Evolutionary conservation across 1,284 basidiomycete species (phyloP), one percentile per base, ranked within the genome.

Genomic region (Trametes pubescens): DNA sequence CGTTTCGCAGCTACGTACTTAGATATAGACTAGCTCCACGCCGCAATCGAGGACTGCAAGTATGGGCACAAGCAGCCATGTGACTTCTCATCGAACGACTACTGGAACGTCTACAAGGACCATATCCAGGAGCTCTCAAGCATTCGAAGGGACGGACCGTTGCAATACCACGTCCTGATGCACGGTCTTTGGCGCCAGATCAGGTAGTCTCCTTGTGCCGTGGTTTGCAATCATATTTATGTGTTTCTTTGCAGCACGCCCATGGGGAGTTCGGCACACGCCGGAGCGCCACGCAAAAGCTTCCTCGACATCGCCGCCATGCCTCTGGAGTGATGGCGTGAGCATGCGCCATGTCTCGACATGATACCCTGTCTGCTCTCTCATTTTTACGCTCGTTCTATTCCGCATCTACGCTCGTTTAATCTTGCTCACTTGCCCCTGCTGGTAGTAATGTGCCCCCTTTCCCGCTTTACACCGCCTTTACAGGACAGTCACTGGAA

Each of bases 41-140:
- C 58, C 5, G 51, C 51, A 1, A 59, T 59, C 22, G 51, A 53
- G 7, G 43, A 59, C 34, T 37, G 26, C 43, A 46, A 34, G 16
- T 10, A 24, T 5, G 11, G 14, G 4, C 32, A 16, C 51, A 24
- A 3, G 22, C 26, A 46, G 29, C 26, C 37, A n/a, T 16, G 51
- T 40, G 40, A 53, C 16, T 59, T 59, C 51, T 53, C 51, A 2
- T 32, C 47, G 1, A 57, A 57, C 37, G 24, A 38, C 4, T 57
- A 49, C 16, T 57, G 29, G 43, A 9, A 16, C 26, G 43, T 43
- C 10, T 59, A 59, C 51, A 26, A 22, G 29, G 38, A 43, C 32
- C 21, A 47, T n/a, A 53, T 53, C 4, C 21, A 43, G 5, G 49
- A 46, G 8, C 51, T 59, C 14, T 53, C 40, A 5, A 35, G 11